These are phyloP conservation scores for Isoetes taiwanensis DNA, from an alignment of 75 land plant species.

Conservation along the genomic window DNA sequence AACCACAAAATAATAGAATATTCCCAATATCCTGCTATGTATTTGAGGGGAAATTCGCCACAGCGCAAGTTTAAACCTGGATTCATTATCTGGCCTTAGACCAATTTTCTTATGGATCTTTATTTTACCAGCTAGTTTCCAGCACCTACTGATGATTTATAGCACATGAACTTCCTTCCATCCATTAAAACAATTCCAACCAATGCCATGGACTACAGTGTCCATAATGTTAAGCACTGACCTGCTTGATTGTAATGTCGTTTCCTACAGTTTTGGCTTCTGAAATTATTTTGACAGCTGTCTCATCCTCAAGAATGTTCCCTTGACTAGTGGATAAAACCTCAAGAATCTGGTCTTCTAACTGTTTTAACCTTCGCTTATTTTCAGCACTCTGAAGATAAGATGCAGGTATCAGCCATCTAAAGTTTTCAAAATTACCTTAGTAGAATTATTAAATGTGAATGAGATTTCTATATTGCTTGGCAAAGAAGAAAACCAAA, in stretches of 20 bases:
- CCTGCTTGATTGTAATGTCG: slow-evolving; percentile 30
- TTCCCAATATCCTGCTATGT: no score
- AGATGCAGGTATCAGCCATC: not conserved
- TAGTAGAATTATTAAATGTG: not conserved
- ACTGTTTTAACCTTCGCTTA: slow-evolving; percentile 24
- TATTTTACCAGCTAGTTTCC: no score
- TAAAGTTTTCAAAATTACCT: not conserved
- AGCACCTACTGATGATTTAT: no score
- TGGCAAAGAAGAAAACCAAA: not conserved
- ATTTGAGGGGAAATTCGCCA: no score
- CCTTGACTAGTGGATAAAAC: slow-evolving; percentile 32
- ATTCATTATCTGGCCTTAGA: no score
- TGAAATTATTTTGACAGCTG: slow-evolving; percentile 32
- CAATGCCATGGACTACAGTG: no score
- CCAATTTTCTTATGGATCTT: no score
- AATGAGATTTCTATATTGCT: not conserved
- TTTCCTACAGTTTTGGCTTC: slow-evolving; percentile 33
- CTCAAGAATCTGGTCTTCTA: slow-evolving; percentile 32
- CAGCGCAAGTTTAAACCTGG: no score
- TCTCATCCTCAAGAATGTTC: slow-evolving; percentile 32
- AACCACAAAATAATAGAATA: no score
- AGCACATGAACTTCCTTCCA: no score
- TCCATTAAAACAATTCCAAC: no score
- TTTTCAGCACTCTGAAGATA: slow-evolving; percentile 26
- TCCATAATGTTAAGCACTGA: not conserved